Evolutionary conservation across 257 asterid species (phyloP), one percentile per base, ranked within the genome.

Genomic region (Nemophila menziesii): DNA sequence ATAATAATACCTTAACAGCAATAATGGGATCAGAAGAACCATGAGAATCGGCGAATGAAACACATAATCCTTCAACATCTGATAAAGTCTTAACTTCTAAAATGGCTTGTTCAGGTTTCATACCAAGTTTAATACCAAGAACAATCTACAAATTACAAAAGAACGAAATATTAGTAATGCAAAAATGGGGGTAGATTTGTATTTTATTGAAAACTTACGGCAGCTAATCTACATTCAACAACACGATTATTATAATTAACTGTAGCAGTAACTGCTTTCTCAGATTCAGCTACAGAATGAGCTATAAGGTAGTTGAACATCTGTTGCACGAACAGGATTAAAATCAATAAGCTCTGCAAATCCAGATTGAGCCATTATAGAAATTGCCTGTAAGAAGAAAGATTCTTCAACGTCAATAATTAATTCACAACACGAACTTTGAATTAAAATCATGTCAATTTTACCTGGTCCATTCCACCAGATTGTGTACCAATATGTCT

Each of bases 391-490:
- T 49, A 17, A 55, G 9, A 34, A 41, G 13, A 9, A n/a, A 14
- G 1, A 5, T n/a, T n/a, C 22, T 8, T 15, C 16, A 12, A 43
- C 16, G 33, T 24, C 33, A 24, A 4, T 4, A 9, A 4, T 24
- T 24, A n/a, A n/a, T 24, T 24, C 6, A 24, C 6, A 24, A 4
- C 33, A 4, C 33, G 9, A 24, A 24, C 9, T 29, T 29, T 29
- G 36, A 29, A 13, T 29, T 29, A 7, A 2, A 5, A 29, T 7
- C 36, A 29, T 29, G 12, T 37, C 47, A 15, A n/a, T 54, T 33
- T 55, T 65, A 89, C 98, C 94, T 80, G 98, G 66, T 90, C 98
- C 98, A 90, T 90, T 61, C 98, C 98, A 67, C 96, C 98, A 54
- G 98, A 90, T 57, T 81, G 96, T 18, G 98, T 90, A 29, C 96